A percentile compares a stretch with the other conserved stretches of the same genome.
phyloP scores from a whole-genome alignment of 192 early-diverging fungal species.

The Mortierella alpina region DNA sequence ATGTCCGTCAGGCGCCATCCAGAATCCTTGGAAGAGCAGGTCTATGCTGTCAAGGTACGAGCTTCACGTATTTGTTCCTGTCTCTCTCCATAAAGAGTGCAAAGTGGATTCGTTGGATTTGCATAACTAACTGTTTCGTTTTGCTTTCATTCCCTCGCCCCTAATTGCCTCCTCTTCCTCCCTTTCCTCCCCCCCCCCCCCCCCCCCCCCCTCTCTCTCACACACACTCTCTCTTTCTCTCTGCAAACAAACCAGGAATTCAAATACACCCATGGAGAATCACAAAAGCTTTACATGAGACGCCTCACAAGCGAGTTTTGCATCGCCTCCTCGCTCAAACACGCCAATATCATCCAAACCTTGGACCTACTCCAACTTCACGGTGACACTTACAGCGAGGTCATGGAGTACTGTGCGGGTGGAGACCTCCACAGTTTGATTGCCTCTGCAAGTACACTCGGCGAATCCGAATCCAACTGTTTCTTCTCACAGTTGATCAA shows the following conservation, averaged over 20 bases:
- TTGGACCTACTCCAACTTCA: slow-evolving; percentile 79
- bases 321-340: slow-evolving; percentile 80
- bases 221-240: no score
- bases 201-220: no score
- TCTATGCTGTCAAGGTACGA: slow-evolving; percentile 42
- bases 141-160: not conserved
- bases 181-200: no score
- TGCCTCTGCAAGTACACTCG: slow-evolving; percentile 68
- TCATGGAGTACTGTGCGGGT: slow-evolving; percentile 89
- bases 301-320: slow-evolving; percentile 81
- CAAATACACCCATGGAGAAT: slow-evolving; percentile 71
- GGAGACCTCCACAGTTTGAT: slow-evolving; percentile 84
- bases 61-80: not conserved
- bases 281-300: slow-evolving; percentile 62
- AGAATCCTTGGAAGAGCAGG: slow-evolving; percentile 13
- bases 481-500: slow-evolving; percentile 83
- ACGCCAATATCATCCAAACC: slow-evolving; percentile 82
- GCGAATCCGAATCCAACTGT: slow-evolving; percentile 61
- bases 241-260: slow-evolving; percentile 75
- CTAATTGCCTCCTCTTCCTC: not conserved
- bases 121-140: not conserved
- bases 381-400: slow-evolving; percentile 71
- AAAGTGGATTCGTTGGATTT: not conserved
- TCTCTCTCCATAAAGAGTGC: not conserved
- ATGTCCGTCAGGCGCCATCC: slow-evolving; percentile 36